Base-by-base conservation (phyloP, 2,329 filamentous ascomycete species). In the Trichophyton schoenleinii region DNA sequence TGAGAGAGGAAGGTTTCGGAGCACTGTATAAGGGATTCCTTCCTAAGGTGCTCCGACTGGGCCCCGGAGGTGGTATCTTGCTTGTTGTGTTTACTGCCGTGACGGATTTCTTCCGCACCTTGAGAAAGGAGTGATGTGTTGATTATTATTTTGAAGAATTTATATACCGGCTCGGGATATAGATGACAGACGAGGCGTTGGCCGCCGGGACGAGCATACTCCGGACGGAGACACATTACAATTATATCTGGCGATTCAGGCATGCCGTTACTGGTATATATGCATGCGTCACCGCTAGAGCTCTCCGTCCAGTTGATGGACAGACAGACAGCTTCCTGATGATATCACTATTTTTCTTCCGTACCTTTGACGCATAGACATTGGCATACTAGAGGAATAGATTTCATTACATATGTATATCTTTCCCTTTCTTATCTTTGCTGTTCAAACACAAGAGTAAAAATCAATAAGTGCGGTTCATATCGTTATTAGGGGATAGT, bases 11-110 rank as follows among this genome's bases (percentile, higher is more conserved):
- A 77, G 94, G 94, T 3, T 92, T 96, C 72, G 77, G 76, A 57
- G 94, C 94, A 44, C 80, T 99, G 63, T 99, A 99, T 82, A 99
- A 97, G 83, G 94, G 94, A 15, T 99, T 99, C 82, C 71, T 94
- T 65, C 94, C 94, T 67, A 99, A 99, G 83, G 94, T 96, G 41
- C 80, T 95, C 65, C 80, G 88, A 77, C 73, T 87, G 66, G 85
- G 87, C 64, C 87, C 87, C 31, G 87, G 83, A 68, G 83, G 83
- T 71, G 83, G 83, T 78, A 85, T 79, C 59, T 67, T 79, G 61
- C 69, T 79, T 44, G 77, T 79, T 38, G 77, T 79, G 4, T 79
- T 78, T 68, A 79, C 77, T 15, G 72, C 72, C 42, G 74, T 79
- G 25, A 79, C 78, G 74, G 91, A 96, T 73, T 95, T 95, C 74